Base-by-base conservation (phyloP, 108 stramenopile genomes). In the Thalassiosira profunda region DNA sequence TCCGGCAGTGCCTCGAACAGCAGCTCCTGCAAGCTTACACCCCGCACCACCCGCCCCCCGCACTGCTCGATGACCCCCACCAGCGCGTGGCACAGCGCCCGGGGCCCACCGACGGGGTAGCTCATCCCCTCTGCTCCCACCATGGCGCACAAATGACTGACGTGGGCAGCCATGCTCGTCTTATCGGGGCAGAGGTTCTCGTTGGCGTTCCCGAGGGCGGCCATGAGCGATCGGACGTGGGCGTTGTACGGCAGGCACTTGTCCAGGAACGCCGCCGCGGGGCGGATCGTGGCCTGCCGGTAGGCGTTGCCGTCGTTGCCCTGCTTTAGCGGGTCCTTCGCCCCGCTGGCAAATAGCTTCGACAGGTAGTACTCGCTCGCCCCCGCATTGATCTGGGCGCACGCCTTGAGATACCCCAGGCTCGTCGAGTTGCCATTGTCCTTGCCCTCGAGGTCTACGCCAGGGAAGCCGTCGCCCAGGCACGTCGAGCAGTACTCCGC, bases 91-190 rank as follows among this genome's bases (percentile, higher is more conserved):
- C 91, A 88, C 42, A 96, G 40, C 8, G 90, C 89, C 38, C 92
- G 43, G 33, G 89, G 89, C 29, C 95, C 95, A 33, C 95, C 95
- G 34, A 96, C 76, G 5, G 95, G 95, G 58, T 96, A 93, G 33
- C 84, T 55, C 76, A 92, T 70, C 9, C 92, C 95, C 74, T 93
- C 92, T 33, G 79, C 84, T 58, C 82, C 79, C 15, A 84, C 59
- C 58, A 76, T 74, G 17, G 85, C 74, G 51, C 84, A 82, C 2
- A 91, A 42, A 65, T 92, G 87, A 10, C 85, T 82, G 7, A 94
- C 77, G 72, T 94, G 92, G 17, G 86, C 89, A 35, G 84, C 95
- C 92, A 96, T 91, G 60, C 92, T 92, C 3, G 88, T 81, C 37
- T 79, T 74, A 46, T 86, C 87, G 5, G 95, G 95, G 57, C 67